phyloP scores from a whole-genome alignment of 805 yeast species.

The Millerozyma acaciae region DNA sequence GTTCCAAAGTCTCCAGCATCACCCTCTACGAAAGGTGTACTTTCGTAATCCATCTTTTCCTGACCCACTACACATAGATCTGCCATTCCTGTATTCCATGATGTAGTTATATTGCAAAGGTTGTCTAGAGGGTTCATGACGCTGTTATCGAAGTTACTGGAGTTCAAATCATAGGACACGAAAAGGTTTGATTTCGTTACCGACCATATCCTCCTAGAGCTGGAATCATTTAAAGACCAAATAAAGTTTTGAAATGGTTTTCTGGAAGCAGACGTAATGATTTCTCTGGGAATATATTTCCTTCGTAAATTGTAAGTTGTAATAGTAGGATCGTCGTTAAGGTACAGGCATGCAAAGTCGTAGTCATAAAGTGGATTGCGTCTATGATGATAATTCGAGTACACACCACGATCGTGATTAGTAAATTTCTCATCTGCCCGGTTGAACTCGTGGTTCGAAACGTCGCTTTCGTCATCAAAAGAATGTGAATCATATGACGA shows the following conservation, averaged over 20 bases:
- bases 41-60: constrained; percentile 40
- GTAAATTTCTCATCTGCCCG: constrained; percentile 18
- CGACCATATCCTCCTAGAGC: constrained; percentile 33
- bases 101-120: constrained; percentile 46
- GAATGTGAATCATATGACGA: constrained; percentile 4
- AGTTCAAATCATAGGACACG: constrained; percentile 30
- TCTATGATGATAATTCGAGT: constrained; percentile 3
- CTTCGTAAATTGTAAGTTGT: constrained; percentile 68
- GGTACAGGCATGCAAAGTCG: constrained; percentile 68
- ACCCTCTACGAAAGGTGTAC: constrained; percentile 3
- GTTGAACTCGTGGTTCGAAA: constrained; percentile 8
- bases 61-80: constrained; percentile 53
- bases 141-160: constrained; percentile 14
- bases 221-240: constrained; percentile 30
- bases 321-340: constrained; percentile 68
- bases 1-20: constrained; percentile 1
- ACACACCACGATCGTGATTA: constrained; percentile 12
- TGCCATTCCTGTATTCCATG: constrained; percentile 55
- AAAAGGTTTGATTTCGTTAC: constrained; percentile 38
- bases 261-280: constrained; percentile 48
- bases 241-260: constrained; percentile 40
- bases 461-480: constrained; percentile 7
- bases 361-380: constrained; percentile 44
- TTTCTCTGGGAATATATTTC: constrained; percentile 70
- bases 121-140: constrained; percentile 43